Conservation (phyloP, 176 grass and related monocot species). For the Oryza rufipogon region DNA sequence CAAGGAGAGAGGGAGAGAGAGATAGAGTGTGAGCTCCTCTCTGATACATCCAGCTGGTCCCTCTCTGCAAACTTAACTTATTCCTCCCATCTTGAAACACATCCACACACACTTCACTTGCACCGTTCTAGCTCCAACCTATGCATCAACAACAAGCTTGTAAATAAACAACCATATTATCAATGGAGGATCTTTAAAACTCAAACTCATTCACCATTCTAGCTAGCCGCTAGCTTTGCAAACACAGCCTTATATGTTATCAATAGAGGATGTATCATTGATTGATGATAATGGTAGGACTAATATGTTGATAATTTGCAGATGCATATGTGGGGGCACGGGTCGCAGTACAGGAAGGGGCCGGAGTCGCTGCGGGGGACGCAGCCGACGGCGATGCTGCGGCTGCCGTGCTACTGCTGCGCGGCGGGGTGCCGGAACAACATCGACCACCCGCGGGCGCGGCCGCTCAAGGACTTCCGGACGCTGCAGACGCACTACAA, state of each 20-base stretch:
- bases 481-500: slow-evolving; percentile 94
- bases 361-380: slow-evolving; percentile 76
- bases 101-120: slow-evolving; percentile 31
- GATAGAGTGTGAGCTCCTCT: background rate
- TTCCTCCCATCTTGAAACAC: slow-evolving; percentile 6
- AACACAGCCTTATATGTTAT: too few species aligned
- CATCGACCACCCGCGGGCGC: slow-evolving; percentile 81
- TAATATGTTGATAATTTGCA: slow-evolving; percentile 3
- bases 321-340: slow-evolving; percentile 96
- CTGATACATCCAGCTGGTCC: slow-evolving; percentile 13
- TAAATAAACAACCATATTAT: too few species aligned
- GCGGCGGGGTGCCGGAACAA: slow-evolving; percentile 82
- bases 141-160: too few species aligned
- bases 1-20: background rate
- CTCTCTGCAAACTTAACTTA: slow-evolving; percentile 32
- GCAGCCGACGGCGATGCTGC: slow-evolving; percentile 86
- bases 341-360: slow-evolving; percentile 84
- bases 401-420: slow-evolving; percentile 91
- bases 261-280: too few species aligned
- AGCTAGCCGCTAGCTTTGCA: too few species aligned
- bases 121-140: slow-evolving; percentile 6
- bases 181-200: too few species aligned
- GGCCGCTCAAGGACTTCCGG: slow-evolving; percentile 83
- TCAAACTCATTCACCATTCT: too few species aligned
- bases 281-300: too few species aligned